phyloP scores from a whole-genome alignment of 768 basidiomycete species.

The Rossbeevera mucosa region DNA sequence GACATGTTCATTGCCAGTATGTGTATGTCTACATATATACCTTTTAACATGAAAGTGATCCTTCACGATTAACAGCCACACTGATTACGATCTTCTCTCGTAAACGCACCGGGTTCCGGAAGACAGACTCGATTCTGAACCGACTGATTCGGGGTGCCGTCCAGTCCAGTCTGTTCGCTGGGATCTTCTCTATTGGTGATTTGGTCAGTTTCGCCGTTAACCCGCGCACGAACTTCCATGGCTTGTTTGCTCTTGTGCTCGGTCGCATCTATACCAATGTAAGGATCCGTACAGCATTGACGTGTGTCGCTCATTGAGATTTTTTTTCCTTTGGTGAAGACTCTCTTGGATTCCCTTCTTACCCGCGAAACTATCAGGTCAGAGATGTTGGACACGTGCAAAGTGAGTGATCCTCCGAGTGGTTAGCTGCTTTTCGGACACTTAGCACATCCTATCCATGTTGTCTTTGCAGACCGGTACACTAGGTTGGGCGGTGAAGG shows the following conservation, averaged over 20 bases:
- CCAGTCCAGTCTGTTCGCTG: neutral
- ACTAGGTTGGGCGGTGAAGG: neutral
- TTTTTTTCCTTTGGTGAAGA: neutral
- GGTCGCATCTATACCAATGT: neutral
- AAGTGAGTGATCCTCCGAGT: neutral
- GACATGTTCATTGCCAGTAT: neutral
- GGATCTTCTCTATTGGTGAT: neutral
- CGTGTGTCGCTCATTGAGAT: neutral
- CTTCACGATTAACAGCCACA: neutral
- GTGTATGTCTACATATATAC: neutral
- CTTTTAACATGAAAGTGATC: neutral
- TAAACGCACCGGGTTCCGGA: neutral
- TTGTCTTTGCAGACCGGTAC: neutral
- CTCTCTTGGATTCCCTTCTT: slow-evolving; percentile 10
- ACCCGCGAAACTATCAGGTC: neutral
- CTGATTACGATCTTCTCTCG: neutral
- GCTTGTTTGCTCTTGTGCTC: neutral
- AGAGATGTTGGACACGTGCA: neutral
- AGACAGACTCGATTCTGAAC: neutral
- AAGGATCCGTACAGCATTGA: neutral
- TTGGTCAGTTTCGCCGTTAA: neutral
- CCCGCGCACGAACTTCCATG: neutral
- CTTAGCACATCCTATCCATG: neutral
- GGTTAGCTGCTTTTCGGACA: neutral
- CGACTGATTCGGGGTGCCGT: neutral